Percentiles rank a stretch among this genome's conserved stretches.
Evolutionary conservation across 345 rosid species (phyloP).

Genomic region (Gossypium raimondii): DNA sequence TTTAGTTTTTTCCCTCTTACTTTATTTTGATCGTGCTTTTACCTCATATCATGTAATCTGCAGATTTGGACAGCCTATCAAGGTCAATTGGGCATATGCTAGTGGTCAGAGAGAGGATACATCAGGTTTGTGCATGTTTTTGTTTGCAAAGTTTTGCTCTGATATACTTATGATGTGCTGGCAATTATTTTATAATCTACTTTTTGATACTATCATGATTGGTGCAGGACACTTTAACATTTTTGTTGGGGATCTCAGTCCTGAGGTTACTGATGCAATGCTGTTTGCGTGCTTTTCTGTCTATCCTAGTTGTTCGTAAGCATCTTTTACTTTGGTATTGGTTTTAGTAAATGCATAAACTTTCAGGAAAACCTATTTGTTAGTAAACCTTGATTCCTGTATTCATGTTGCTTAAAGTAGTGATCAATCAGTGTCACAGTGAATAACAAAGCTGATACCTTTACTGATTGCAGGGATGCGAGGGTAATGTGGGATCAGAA

Average conservation of each 20-base stretch:
- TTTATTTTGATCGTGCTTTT: background rate
- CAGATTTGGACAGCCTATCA: slow-evolving; percentile 99
- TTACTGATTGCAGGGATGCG: slow-evolving; percentile 55
- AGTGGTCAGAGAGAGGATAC: slow-evolving; percentile 98
- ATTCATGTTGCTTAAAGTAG: background rate
- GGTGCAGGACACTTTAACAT: slow-evolving; percentile 81
- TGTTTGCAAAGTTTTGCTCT: slow-evolving; percentile 1
- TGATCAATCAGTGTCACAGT: background rate
- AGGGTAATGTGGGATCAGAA: slow-evolving; percentile 99
- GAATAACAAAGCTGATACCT: background rate
- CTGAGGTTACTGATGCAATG: slow-evolving; percentile 95
- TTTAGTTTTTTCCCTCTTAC: background rate
- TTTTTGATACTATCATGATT: slow-evolving; percentile 16
- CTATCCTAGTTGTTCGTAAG: slow-evolving; percentile 95
- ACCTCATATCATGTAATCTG: slow-evolving; percentile 16
- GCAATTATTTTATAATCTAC: background rate
- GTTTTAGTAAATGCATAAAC: background rate
- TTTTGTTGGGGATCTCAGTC: slow-evolving; percentile 98
- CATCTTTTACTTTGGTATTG: slow-evolving; percentile 12
- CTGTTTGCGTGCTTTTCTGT: slow-evolving; percentile 87
- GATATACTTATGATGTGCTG: slow-evolving; percentile 15
- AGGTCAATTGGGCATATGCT: slow-evolving; percentile 98
- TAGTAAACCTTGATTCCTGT: slow-evolving; percentile 14
- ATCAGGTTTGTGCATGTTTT: slow-evolving; percentile 51
- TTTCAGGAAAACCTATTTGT: background rate